Conservation (phyloP, 2,329 filamentous ascomycete species). For the Fragosphaeria purpurea region DNA sequence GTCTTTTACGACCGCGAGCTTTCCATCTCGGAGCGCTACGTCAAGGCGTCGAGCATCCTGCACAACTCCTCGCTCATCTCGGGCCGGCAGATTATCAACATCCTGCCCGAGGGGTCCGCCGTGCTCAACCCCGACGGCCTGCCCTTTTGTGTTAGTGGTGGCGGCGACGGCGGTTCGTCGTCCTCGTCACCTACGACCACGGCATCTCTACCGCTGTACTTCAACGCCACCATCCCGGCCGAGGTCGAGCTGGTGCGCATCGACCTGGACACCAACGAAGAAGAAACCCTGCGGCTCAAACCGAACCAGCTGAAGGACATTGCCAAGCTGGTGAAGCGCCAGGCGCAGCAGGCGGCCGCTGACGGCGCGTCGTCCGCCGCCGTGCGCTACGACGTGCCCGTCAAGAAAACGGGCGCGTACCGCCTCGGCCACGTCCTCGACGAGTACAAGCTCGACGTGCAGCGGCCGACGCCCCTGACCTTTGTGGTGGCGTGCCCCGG, state of each 20-base stretch:
- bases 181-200: constrained; percentile 35
- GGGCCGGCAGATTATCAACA: constrained; percentile 95
- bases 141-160: constrained; percentile 68
- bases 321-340: constrained; percentile 55
- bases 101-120: constrained; percentile 89
- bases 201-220: constrained; percentile 60
- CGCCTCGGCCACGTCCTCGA: constrained; percentile 77
- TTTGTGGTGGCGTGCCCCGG: constrained; percentile 80
- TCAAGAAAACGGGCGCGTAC: constrained; percentile 85
- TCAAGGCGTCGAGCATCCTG: constrained; percentile 77
- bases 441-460: constrained; percentile 87
- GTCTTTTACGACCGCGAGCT: constrained; percentile 87
- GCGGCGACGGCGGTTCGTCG: constrained; percentile 46
- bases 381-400: constrained; percentile 58
- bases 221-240: constrained; percentile 87
- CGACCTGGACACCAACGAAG: constrained; percentile 65
- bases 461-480: constrained; percentile 63
- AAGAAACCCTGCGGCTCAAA: constrained; percentile 70
- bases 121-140: constrained; percentile 71
- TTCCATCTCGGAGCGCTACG: constrained; percentile 84
- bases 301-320: constrained; percentile 66
- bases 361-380: constrained; percentile 50
- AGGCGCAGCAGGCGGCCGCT: constrained; percentile 34
- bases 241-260: constrained; percentile 81
- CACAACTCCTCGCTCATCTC: constrained; percentile 91